Base-by-base conservation (phyloP, 2,329 filamentous ascomycete genomes). In the Phoma herbarum region DNA sequence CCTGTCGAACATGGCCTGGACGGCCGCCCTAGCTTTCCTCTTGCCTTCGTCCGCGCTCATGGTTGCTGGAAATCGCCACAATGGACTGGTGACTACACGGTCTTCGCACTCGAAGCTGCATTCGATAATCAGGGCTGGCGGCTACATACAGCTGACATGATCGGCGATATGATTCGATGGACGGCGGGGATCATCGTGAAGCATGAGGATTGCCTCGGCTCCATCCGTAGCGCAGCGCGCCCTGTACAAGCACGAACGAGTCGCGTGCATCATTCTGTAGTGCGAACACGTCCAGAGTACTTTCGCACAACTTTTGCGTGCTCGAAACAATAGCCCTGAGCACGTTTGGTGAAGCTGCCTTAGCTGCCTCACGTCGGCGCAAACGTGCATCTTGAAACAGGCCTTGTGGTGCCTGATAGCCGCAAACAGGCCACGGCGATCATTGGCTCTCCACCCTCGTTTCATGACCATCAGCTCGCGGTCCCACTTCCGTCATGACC, bases 1-100 rank as follows among this genome's bases (percentile, higher is more conserved):
- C 60, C 71, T 64, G 33, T 76, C 74, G 52, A 77, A 77, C 63
- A 75, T 70, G 46, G 75, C 75, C 39, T 72, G 66, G 7, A 78
- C 75, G 9, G 75, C 75, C 18, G 65, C 65, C 61, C 75, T 77
- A 57, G 75, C 75, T 55, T 75, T 77, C 23, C 58, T 57, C 54
- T 69, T 66, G 59, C 65, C 70, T 47, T 62, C 69, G 46, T 66
- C 64, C 18, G 37, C 45, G 22, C 59, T 63, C 74, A 75, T 77
- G 28, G 22, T 62, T 46, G 16, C 46, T 46, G 18, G 20, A 31
- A 11, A 4, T 31, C 18, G 35, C 33, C 23, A 45, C 45, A 10
- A 51, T 51, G 26, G 20, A 35, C 39, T 8, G 22, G 51, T 49
- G 41, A 31, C 26, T 22, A 9, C 12, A 29, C 14, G 22, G 18